Conservation (phyloP, 306 rosid species). For the Oemleria cerasiformis region DNA sequence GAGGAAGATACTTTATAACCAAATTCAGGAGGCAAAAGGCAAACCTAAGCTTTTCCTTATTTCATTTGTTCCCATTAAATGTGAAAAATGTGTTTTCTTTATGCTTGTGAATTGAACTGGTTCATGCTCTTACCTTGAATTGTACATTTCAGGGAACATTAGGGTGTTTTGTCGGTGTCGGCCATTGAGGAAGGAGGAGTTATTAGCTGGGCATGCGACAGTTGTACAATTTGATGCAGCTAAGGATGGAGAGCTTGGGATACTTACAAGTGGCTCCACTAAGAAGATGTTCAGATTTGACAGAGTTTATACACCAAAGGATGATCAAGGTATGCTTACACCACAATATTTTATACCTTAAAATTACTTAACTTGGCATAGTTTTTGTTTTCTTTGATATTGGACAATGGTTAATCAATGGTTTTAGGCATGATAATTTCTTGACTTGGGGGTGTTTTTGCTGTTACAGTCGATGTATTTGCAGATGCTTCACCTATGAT, state of each 20-base stretch:
- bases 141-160: conserved; percentile 55
- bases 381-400: background rate
- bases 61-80: background rate
- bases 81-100: background rate
- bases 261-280: conserved; percentile 16
- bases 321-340: conserved; percentile 23
- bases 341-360: background rate
- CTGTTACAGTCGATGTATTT: conserved; percentile 49
- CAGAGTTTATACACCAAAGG: conserved; percentile 28
- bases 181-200: conserved; percentile 45
- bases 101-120: background rate
- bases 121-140: conserved; percentile 2
- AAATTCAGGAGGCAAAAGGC: conserved; percentile 33
- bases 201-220: conserved; percentile 14
- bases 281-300: conserved; percentile 30
- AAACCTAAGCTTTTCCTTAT: background rate
- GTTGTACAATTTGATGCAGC: conserved; percentile 25
- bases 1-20: conserved; percentile 28
- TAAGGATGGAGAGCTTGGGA: conserved; percentile 31
- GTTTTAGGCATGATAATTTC: background rate
- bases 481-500: conserved; percentile 47
- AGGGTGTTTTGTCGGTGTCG: conserved; percentile 60
- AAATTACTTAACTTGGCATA: background rate
- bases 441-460: background rate
- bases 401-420: background rate